Percentiles rank a stretch among this genome's conserved stretches.
Conservation (phyloP, 805 yeast genomes). For the Tetrapisispora nanseiensis region DNA sequence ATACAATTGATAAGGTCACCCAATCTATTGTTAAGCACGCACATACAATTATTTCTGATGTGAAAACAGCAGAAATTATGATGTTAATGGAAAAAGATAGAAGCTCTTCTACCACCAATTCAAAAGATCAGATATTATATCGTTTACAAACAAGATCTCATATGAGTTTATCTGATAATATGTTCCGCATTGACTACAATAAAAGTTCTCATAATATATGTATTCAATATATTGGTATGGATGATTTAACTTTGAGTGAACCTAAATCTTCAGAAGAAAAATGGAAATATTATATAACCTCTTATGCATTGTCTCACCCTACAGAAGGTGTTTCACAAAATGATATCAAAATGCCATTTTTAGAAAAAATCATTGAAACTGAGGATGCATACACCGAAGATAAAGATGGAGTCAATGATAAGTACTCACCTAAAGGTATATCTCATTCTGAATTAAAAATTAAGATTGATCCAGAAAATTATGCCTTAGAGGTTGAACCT, state of each 20-base stretch:
- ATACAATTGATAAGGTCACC: conserved; percentile 86
- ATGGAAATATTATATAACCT: conserved; percentile 90
- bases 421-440: conserved; percentile 41
- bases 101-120: conserved; percentile 49
- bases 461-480: conserved; percentile 67
- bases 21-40: conserved; percentile 78
- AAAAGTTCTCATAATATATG: conserved; percentile 42
- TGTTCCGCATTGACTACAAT: conserved; percentile 78
- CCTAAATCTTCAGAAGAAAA: conserved; percentile 59
- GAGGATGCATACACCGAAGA: conserved; percentile 41
- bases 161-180: conserved; percentile 79
- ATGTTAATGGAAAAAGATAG: conserved; percentile 78
- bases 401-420: conserved; percentile 15
- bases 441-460: conserved; percentile 66
- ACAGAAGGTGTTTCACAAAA: conserved; percentile 89
- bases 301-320: conserved; percentile 89
- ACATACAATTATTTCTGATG: conserved; percentile 73
- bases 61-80: conserved; percentile 70
- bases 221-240: conserved; percentile 77
- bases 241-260: conserved; percentile 77
- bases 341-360: conserved; percentile 68
- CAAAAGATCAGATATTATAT: conserved; percentile 81
- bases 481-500: conserved; percentile 70
- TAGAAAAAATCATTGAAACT: conserved; percentile 48
- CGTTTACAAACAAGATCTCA: conserved; percentile 77